A percentile compares a stretch with the other conserved stretches of the same genome.
phyloP scores from a whole-genome alignment of 2,329 filamentous ascomycete species.

The Chalaropsis ovoidea region DNA sequence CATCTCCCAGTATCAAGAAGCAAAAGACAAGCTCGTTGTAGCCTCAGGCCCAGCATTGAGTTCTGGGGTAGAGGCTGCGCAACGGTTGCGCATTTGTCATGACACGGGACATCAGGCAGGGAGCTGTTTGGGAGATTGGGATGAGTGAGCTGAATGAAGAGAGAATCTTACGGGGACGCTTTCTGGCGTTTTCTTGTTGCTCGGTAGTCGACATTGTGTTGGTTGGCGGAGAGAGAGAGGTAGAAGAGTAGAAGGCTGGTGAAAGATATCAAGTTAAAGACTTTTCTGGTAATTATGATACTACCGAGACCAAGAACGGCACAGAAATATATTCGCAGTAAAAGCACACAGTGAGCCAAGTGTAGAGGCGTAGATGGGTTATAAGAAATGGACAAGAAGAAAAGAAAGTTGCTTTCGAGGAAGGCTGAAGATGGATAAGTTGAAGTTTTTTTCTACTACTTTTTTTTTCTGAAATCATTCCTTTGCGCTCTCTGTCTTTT shows the following conservation, averaged over 20 bases:
- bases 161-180: conserved; percentile 24
- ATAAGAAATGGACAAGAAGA: not conserved
- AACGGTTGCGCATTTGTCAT: not conserved
- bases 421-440: not conserved
- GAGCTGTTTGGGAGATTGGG: not conserved
- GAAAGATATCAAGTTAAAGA: not conserved
- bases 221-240: not conserved
- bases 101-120: not conserved
- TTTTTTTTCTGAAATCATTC: not conserved
- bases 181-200: conserved; percentile 22
- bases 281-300: not conserved
- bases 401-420: not conserved
- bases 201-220: conserved; percentile 21
- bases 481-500: conserved; percentile 7
- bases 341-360: too few relatives aligned
- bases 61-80: too few relatives aligned
- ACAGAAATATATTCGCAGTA: not conserved
- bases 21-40: not conserved
- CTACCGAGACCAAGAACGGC: not conserved
- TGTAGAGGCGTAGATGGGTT: not conserved
- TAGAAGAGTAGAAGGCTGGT: not conserved
- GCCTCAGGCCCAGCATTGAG: not conserved
- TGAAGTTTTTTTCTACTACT: conserved; percentile 9
- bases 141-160: not conserved
- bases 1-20: not conserved